These are phyloP conservation scores for Mycena vitilis DNA, from an alignment of 768 basidiomycete species.

Conservation along the genomic window DNA sequence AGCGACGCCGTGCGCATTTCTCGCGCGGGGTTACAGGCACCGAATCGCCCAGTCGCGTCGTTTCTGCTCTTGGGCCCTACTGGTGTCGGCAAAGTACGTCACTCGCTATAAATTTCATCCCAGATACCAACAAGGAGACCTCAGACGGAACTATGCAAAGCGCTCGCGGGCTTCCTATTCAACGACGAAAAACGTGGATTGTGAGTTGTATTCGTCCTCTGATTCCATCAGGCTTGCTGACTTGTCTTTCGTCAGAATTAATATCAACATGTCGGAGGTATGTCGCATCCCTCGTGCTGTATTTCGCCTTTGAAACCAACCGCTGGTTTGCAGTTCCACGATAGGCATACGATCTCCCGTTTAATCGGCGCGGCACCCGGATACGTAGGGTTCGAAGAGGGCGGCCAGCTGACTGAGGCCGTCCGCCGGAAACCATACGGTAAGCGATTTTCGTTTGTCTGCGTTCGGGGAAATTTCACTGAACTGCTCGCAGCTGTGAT, in stretches of 20 bases:
- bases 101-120: slow-evolving; percentile 1
- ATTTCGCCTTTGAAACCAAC: not conserved
- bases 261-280: slow-evolving; percentile 94
- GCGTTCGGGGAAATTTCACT: not conserved
- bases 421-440: slow-evolving; percentile 92
- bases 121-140: not conserved
- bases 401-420: slow-evolving; percentile 93
- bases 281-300: slow-evolving; percentile 32
- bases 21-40: slow-evolving; percentile 89
- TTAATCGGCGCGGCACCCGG: slow-evolving; percentile 94
- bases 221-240: not conserved
- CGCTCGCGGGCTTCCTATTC: slow-evolving; percentile 89
- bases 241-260: slow-evolving; percentile 63
- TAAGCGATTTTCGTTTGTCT: slow-evolving; percentile 33
- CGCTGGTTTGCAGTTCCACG: slow-evolving; percentile 75
- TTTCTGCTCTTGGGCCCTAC: slow-evolving; percentile 93
- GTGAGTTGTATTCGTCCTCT: slow-evolving; percentile 53
- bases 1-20: slow-evolving; percentile 94
- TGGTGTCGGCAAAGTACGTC: slow-evolving; percentile 81
- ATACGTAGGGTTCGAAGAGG: slow-evolving; percentile 92
- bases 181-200: slow-evolving; percentile 88
- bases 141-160: slow-evolving; percentile 91
- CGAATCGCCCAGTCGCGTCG: slow-evolving; percentile 90
- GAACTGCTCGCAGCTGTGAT: slow-evolving; percentile 66
- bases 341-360: slow-evolving; percentile 90